A percentile compares a stretch with the other conserved stretches of the same genome.
These are phyloP conservation scores for Hanseniaspora singularis DNA, from an alignment of 805 yeast species.

Conservation along the genomic window DNA sequence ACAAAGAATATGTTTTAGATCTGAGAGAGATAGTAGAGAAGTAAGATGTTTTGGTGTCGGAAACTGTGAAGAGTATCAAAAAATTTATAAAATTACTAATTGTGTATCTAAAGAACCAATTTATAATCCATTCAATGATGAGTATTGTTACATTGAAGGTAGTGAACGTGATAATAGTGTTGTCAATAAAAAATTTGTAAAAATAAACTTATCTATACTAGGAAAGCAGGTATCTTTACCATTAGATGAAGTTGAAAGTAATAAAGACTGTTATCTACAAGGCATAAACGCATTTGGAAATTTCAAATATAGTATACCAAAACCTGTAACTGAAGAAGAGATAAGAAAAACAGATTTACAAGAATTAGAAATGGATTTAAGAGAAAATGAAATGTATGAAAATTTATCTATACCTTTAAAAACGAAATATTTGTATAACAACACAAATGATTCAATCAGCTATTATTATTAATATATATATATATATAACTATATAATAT, in stretches of 20 bases:
- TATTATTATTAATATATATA: slow-evolving; percentile 6
- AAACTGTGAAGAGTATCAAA: slow-evolving; percentile 50
- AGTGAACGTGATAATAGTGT: background rate
- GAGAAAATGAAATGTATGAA: background rate
- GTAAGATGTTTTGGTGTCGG: slow-evolving; percentile 81
- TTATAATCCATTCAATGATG: slow-evolving; percentile 5
- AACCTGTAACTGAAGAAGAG: slow-evolving; percentile 11
- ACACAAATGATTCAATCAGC: background rate
- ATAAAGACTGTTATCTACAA: no score
- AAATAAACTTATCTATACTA: background rate
- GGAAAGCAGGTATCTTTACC: background rate
- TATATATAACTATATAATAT: background rate
- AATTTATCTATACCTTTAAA: background rate
- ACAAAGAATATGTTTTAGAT: slow-evolving; percentile 70
- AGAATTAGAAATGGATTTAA: slow-evolving; percentile 10
- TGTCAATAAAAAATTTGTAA: no score
- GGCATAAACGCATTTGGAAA: background rate
- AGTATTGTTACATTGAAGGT: background rate
- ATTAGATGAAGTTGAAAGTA: background rate
- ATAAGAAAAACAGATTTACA: slow-evolving; percentile 11
- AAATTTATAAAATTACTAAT: slow-evolving; percentile 36
- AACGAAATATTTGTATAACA: slow-evolving; percentile 5
- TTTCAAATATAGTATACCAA: slow-evolving; percentile 12
- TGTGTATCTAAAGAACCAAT: background rate
- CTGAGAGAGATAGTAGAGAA: slow-evolving; percentile 86